Conservation (phyloP, 2,329 filamentous ascomycete genomes). For the Cordyceps sp. region DNA sequence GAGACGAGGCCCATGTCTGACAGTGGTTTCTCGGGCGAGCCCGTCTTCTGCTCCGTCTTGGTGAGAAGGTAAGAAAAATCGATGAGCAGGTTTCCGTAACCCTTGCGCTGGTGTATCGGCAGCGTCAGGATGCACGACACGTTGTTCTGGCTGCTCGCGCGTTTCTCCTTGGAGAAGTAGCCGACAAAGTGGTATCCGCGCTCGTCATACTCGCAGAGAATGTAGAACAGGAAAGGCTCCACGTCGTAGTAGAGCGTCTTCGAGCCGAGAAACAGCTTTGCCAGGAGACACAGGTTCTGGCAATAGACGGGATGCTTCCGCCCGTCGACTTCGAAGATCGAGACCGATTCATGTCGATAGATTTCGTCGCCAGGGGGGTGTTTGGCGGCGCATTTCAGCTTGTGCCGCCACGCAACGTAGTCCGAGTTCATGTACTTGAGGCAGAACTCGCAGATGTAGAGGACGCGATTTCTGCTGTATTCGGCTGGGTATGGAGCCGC, state of each 20-base stretch:
- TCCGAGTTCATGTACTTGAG: constrained; percentile 99
- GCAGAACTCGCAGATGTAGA: constrained; percentile 99
- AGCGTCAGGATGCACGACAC: constrained; percentile 94
- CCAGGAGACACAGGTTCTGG: constrained; percentile 88
- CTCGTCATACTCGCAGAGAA: constrained; percentile 87
- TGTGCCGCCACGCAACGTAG: constrained; percentile 95
- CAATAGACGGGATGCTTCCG: constrained; percentile 97
- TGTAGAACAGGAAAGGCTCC: constrained; percentile 92
- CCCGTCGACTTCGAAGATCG: constrained; percentile 94
- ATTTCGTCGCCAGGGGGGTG: constrained; percentile 97
- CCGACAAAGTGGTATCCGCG: constrained; percentile 91
- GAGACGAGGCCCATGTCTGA: constrained; percentile 97
- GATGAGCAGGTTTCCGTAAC: constrained; percentile 90
- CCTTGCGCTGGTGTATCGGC: constrained; percentile 91
- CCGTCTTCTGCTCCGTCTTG: constrained; percentile 80
- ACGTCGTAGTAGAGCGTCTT: constrained; percentile 98
- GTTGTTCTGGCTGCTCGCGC: constrained; percentile 87
- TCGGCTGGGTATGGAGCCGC: constrained; percentile 96
- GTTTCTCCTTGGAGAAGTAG: constrained; percentile 99
- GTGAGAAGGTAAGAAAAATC: constrained; percentile 97
- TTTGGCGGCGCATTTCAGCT: constrained; percentile 90
- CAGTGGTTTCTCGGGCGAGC: constrained; percentile 90
- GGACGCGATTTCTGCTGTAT: constrained; percentile 85
- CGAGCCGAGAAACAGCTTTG: constrained; percentile 94
- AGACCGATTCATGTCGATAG: constrained; percentile 78